These are phyloP conservation scores for Tuber aestivum DNA, from an alignment of 495 filamentous ascomycete genomes.

Conservation along the genomic window DNA sequence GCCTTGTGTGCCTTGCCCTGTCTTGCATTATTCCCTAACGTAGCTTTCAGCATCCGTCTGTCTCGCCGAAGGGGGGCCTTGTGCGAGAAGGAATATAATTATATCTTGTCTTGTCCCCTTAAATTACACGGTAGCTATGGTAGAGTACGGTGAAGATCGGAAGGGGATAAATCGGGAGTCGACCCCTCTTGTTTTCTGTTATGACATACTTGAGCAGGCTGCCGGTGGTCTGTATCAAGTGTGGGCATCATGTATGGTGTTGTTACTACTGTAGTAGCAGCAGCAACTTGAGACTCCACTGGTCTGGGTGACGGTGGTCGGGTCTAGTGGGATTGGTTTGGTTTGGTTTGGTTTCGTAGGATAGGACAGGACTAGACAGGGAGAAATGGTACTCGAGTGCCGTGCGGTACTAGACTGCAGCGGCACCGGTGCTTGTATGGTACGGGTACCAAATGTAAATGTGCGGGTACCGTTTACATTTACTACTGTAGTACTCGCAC, in stretches of 20 bases:
- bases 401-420: no score
- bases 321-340: neutral
- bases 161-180: neutral
- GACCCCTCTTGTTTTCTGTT: neutral
- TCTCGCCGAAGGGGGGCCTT: neutral
- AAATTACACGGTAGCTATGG: neutral
- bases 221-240: neutral
- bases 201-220: neutral
- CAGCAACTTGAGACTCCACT: neutral
- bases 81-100: neutral
- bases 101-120: neutral
- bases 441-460: no score
- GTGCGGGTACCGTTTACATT: no score
- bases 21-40: neutral
- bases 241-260: neutral
- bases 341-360: neutral
- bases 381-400: no score
- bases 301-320: neutral
- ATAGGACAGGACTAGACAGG: no score
- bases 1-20: neutral
- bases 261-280: neutral
- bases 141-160: neutral
- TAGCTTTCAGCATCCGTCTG: neutral
- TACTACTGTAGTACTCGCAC: no score
- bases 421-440: no score